Base-by-base conservation (phyloP, 2,329 filamentous ascomycete genomes). In the Fusarium sp. region DNA sequence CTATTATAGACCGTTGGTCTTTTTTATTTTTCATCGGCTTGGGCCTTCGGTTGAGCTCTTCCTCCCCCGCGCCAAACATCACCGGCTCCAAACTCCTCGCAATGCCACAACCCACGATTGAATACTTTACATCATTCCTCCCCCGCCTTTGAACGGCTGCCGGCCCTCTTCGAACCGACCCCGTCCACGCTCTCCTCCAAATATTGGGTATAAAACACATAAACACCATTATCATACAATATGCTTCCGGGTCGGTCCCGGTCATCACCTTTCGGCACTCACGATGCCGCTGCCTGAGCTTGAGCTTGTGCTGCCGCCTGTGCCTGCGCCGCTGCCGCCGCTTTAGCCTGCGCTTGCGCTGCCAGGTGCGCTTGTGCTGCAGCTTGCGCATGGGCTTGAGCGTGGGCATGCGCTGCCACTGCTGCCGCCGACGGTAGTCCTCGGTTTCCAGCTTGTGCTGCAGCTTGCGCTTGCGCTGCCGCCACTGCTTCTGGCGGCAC, bases 21-120 rank as follows among this genome's bases (percentile, higher is more conserved):
- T 77, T 77, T 74, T 78, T 64, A 20, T 39, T 73, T 71, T 73
- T 79, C 67, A 65, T 77, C 65, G 76, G 74, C 69, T 61, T 72
- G 72, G 77, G 72, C 74, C 76, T 68, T 68, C 66, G 48, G 74
- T 67, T 60, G 62, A 70, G 75, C 71, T 77, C 77, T 66, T 71
- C 72, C 63, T 73, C 76, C 66, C 77, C 77, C 76, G 77, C 77
- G 69, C 76, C 74, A 64, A 75, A 74, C 62, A 74, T 66, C 73
- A 67, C 67, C 72, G 73, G 81, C 79, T 79, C 80, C 79, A 77
- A 81, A 83, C 82, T 83, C 82, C 82, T 67, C 77, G 82, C 82
- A 82, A 82, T 81, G 80, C 73, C 78, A 73, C 70, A 61, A 72
- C 71, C 74, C 78, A 74, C 74, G 74, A 77, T 66, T 71, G 65